phyloP scores from a whole-genome alignment of 1,284 basidiomycete species.

The Puccinia brachypodii region DNA sequence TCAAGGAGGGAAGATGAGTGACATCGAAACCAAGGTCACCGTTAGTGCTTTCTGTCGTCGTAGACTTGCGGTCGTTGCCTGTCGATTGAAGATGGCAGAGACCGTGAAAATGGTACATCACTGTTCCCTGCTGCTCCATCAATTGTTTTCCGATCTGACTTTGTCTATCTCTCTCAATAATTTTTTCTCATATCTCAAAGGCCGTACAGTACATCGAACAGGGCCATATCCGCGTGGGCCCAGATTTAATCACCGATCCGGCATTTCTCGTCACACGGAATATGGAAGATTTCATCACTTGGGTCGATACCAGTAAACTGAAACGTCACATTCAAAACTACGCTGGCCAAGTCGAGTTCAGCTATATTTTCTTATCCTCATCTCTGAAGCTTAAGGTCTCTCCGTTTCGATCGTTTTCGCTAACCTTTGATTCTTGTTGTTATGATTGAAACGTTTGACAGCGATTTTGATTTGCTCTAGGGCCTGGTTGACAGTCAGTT shows the following conservation, averaged over 20 bases:
- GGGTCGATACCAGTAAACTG: constrained; percentile 96
- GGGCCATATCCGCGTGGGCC: constrained; percentile 94
- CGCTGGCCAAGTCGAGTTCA: constrained; percentile 80
- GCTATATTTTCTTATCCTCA: constrained; percentile 47
- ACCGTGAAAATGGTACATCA: constrained; percentile 85
- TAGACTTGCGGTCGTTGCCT: constrained; percentile 87
- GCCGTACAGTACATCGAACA: constrained; percentile 97
- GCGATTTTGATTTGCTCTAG: constrained; percentile 44
- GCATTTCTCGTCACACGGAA: constrained; percentile 89
- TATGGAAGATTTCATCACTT: constrained; percentile 99
- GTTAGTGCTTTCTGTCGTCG: constrained; percentile 91
- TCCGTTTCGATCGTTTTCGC: not conserved
- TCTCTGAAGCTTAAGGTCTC: not conserved
- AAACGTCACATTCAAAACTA: constrained; percentile 94
- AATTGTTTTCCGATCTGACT: not conserved
- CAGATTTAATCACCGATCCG: constrained; percentile 92
- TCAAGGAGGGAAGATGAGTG: constrained; percentile 68
- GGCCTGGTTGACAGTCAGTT: too few relatives aligned
- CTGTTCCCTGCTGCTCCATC: not conserved
- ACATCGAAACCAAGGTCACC: constrained; percentile 90
- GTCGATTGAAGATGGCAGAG: constrained; percentile 90
- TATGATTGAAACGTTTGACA: not conserved
- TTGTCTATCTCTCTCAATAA: constrained; percentile 21
- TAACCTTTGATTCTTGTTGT: constrained; percentile 1
- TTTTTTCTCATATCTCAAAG: constrained; percentile 59